Percentiles rank a stretch among this genome's conserved stretches.
Evolutionary conservation across 2,329 filamentous ascomycete species (phyloP).

Genomic region (Ophiocordyceps sinensis): DNA sequence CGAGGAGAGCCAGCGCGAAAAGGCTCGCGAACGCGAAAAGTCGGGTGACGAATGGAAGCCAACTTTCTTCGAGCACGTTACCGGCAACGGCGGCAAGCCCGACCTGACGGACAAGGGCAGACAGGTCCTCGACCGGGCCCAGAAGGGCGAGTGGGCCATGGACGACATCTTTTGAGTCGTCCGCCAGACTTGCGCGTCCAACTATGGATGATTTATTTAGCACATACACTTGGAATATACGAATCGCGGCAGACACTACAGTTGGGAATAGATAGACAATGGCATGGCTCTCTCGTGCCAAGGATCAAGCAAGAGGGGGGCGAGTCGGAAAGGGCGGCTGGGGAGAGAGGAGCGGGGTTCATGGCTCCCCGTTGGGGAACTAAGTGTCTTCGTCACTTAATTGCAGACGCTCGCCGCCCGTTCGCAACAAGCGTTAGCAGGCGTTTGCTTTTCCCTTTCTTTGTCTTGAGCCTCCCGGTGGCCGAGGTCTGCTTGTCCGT

Average conservation of each 20-base stretch:
- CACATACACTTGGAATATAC: background rate
- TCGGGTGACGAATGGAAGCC: slow-evolving; percentile 61
- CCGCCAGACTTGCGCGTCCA: background rate
- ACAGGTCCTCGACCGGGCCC: slow-evolving; percentile 34
- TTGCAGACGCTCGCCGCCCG: too few species aligned
- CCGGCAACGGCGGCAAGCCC: slow-evolving; percentile 39
- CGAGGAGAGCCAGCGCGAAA: slow-evolving; percentile 77
- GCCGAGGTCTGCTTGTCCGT: too few species aligned
- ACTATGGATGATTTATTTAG: background rate
- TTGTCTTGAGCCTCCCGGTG: too few species aligned
- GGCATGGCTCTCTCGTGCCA: background rate
- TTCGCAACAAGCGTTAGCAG: too few species aligned
- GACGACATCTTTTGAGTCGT: slow-evolving; percentile 24
- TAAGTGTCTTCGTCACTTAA: too few species aligned
- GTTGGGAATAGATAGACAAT: slow-evolving; percentile 1
- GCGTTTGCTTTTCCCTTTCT: too few species aligned
- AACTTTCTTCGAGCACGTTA: slow-evolving; percentile 64
- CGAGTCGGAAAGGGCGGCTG: background rate
- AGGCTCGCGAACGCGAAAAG: slow-evolving; percentile 65
- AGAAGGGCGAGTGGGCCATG: slow-evolving; percentile 37
- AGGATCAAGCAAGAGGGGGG: background rate
- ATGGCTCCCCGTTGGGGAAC: too few species aligned
- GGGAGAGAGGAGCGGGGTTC: background rate
- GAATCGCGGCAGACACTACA: background rate
- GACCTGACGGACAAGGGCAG: slow-evolving; percentile 39